Evolutionary conservation across 805 yeast species (phyloP).

Genomic region (Wickerhamiella qilinensis): DNA sequence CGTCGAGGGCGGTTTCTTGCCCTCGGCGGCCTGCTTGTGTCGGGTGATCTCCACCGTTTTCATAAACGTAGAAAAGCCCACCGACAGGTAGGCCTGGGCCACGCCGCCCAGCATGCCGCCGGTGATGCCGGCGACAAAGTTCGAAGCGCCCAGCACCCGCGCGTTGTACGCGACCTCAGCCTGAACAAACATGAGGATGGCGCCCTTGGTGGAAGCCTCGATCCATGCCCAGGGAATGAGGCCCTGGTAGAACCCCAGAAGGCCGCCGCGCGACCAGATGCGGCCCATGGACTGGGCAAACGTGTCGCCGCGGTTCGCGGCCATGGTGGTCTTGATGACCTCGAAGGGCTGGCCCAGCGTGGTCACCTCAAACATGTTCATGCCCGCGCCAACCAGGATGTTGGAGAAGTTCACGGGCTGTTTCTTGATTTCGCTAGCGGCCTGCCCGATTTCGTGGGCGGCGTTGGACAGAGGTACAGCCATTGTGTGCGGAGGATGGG

Average conservation of each 20-base stretch:
- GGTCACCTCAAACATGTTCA: constrained; percentile 83
- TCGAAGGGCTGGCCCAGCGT: constrained; percentile 95
- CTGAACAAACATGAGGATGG: constrained; percentile 80
- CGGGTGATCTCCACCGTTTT: constrained; percentile 97
- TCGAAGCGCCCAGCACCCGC: constrained; percentile 35
- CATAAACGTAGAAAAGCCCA: constrained; percentile 99
- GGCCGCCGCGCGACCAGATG: constrained; percentile 90
- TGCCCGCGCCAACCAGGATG: constrained; percentile 82
- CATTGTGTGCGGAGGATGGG: neutral
- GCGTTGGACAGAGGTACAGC: neutral
- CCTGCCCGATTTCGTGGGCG: neutral
- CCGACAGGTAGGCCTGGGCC: constrained; percentile 85
- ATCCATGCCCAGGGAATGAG: constrained; percentile 99
- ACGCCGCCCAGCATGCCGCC: constrained; percentile 96
- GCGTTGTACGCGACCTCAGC: constrained; percentile 79
- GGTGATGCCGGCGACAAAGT: constrained; percentile 75
- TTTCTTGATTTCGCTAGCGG: constrained; percentile 29
- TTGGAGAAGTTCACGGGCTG: constrained; percentile 80
- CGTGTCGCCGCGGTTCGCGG: constrained; percentile 71
- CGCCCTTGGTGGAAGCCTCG: constrained; percentile 98
- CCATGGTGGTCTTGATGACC: constrained; percentile 94
- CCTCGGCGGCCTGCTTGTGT: constrained; percentile 53
- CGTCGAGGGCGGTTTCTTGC: constrained; percentile 56
- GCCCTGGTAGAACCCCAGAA: constrained; percentile 88
- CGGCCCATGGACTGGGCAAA: constrained; percentile 50